Evolutionary conservation across 1,284 basidiomycete genomes (phyloP), one percentile per base, ranked within the genome.

Genomic region (Blastosporella zonata): DNA sequence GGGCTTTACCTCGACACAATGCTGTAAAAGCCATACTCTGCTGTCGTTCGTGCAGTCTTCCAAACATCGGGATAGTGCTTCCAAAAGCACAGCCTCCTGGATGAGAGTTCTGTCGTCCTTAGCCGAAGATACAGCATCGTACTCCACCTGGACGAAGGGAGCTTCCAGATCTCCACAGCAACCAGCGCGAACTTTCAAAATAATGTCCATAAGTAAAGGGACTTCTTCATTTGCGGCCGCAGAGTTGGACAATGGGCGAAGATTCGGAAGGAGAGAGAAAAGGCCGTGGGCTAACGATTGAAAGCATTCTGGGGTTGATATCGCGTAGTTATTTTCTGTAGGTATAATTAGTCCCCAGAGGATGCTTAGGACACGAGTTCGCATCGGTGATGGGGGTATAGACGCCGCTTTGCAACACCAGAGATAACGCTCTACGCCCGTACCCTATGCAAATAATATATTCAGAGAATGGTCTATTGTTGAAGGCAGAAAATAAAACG

Each of bases 351-450:
- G 59, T n/a, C 70, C 63, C 49, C 72, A 75, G 9, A 87, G 65
- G 8, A 67, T 64, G 13, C 68, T 69, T 13, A 86, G 55, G 25
- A 84, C 67, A 15, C 78, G 73, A 23, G 70, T 68, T 20, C 79
- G 72, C 46, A 74, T 64, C 7, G 58, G 56, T 9, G 72, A 71
- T 9, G 68, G 56, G 9, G 67, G 59, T 10, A 70, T 66, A 4
- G 69, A 63, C 0, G 73, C 77, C 2, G 82, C 82, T 57, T 77
- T 78, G 54, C 78, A 80, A 57, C 84, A 87, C 84, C 84, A 88
- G 22, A 83, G 54, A 54, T 75, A 79, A 15, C 84, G 76, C 49
- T 81, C 78, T 9, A 83, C 63, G 51, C 62, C 78, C 25, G 59
- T 72, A 4, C 63, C 67, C 81, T 82, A 25, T 6, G 29, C 7